Conservation (phyloP, 768 basidiomycete species). For the Strobilomyces echinocephalus region DNA sequence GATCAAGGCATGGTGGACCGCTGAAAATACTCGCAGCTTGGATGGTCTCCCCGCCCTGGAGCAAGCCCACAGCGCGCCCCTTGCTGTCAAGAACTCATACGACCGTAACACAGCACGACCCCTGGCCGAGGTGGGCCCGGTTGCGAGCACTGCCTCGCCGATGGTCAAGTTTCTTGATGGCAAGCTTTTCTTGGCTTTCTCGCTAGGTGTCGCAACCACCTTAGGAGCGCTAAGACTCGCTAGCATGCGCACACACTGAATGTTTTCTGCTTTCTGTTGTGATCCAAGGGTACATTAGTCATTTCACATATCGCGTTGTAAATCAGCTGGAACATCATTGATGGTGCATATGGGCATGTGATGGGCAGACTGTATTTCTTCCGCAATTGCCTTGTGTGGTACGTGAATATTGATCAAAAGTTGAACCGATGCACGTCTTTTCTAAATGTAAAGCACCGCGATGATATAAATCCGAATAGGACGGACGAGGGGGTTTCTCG, state of each 20-base stretch:
- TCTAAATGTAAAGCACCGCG: too few relatives aligned
- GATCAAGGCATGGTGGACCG: conserved; percentile 52
- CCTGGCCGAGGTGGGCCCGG: not conserved
- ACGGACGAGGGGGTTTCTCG: too few relatives aligned
- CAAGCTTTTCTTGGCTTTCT: conserved; percentile 27
- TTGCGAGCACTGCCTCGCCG: not conserved
- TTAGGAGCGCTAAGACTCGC: conserved; percentile 10
- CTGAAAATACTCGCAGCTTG: conserved; percentile 46
- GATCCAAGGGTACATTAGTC: not conserved
- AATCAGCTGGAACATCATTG: not conserved
- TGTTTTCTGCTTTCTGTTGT: not conserved
- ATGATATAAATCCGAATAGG: too few relatives aligned
- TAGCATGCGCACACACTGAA: conserved; percentile 5
- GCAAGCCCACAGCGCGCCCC: conserved; percentile 23
- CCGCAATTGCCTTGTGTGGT: not conserved
- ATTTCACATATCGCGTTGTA: not conserved
- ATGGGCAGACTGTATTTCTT: not conserved
- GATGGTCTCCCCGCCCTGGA: conserved; percentile 53
- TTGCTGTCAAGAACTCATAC: conserved; percentile 21
- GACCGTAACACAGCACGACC: conserved; percentile 12
- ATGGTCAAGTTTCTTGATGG: not conserved
- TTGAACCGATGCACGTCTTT: too few relatives aligned
- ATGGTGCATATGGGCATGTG: not conserved
- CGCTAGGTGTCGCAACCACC: conserved; percentile 23
- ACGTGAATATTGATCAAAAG: too few relatives aligned